Evolutionary conservation across 23 red algal species (phyloP), one percentile per base, ranked within the genome.

Genomic region (Chondrus crispus): DNA sequence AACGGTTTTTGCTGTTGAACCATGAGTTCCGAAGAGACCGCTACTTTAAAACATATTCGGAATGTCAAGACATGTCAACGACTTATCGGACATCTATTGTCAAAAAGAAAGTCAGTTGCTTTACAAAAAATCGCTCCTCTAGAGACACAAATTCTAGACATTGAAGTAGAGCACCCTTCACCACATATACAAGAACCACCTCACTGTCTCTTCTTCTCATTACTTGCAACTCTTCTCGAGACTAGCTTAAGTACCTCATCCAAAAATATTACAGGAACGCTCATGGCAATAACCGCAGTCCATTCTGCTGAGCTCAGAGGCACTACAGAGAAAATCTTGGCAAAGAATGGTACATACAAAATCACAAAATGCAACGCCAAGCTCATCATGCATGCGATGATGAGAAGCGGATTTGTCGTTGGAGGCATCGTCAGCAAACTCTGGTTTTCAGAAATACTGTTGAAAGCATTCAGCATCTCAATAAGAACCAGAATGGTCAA

Each of bases 401-500:
- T 87, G 33, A 99, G 93, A 30, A 96, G 52, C 38, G 95, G 95
- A 68, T 99, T 99, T 24, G 88, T 88, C 53, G 88, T 66, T 46
- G 97, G 97, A 13, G 91, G 82, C 76, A 96, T 74, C 16, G 80
- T 66, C 32, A 95, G 50, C 49, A 99, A 52, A 72, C 94, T 96
- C 62, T 99, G 80, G 89, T 95, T 99, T 79, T 99, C 97, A 4
- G 90, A 91, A 32, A 99, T 43, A 33, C 88, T 93, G 89, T 99
- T 99, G 16, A 99, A 93, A 10, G 97, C 97, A 55, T 99, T 99
- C 49, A 99, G 75, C 97, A 99, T 99, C 81, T 99, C 97, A 64
- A 96, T 95, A 4, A 91, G 60, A 11, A 99, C 97, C 38, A 99
- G 88, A 35, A 99, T 92, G 7, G 93, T 90, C 29, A 99, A 82